Conservation (phyloP, 1,284 basidiomycete species). For the Apiotrichum montevideense region DNA sequence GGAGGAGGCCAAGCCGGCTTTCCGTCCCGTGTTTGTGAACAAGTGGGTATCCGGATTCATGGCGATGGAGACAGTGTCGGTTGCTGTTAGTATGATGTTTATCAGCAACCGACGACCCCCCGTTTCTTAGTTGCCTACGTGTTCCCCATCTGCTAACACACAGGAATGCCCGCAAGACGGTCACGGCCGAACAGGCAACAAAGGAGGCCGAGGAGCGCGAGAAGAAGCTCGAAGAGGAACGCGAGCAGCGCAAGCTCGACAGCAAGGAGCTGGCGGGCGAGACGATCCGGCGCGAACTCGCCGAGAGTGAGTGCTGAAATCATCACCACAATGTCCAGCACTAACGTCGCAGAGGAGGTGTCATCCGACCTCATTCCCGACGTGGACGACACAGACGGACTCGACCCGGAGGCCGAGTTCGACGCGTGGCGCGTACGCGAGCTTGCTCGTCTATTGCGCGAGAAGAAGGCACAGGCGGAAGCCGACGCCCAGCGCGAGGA, state of each 20-base stretch:
- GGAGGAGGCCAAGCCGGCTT: slow-evolving; percentile 42
- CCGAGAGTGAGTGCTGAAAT: slow-evolving; percentile 31
- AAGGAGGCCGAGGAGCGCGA: slow-evolving; percentile 38
- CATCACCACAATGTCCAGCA: too few species aligned
- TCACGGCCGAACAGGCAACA: slow-evolving; percentile 34
- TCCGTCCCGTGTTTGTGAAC: slow-evolving; percentile 43
- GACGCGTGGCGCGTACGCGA: slow-evolving; percentile 93
- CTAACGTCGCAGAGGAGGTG: slow-evolving; percentile 63
- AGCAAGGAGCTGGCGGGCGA: slow-evolving; percentile 45
- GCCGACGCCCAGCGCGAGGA: slow-evolving; percentile 81
- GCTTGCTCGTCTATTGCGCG: slow-evolving; percentile 79
- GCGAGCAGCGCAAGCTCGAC: slow-evolving; percentile 39
- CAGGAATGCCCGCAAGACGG: slow-evolving; percentile 34
- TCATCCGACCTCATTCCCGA: slow-evolving; percentile 68
- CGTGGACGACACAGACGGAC: slow-evolving; percentile 89
- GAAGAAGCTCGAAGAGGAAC: slow-evolving; percentile 35
- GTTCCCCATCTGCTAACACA: not conserved
- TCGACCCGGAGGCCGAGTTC: slow-evolving; percentile 87
- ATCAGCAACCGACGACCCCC: too few species aligned
- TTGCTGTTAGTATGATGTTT: too few species aligned
- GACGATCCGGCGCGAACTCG: slow-evolving; percentile 44
- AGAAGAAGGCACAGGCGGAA: slow-evolving; percentile 73
- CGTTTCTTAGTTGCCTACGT: too few species aligned
- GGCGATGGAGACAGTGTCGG: too few species aligned
- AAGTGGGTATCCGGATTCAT: slow-evolving; percentile 30